Evolutionary conservation across 1,284 basidiomycete species (phyloP).

Genomic region (Xerocomus tenax): DNA sequence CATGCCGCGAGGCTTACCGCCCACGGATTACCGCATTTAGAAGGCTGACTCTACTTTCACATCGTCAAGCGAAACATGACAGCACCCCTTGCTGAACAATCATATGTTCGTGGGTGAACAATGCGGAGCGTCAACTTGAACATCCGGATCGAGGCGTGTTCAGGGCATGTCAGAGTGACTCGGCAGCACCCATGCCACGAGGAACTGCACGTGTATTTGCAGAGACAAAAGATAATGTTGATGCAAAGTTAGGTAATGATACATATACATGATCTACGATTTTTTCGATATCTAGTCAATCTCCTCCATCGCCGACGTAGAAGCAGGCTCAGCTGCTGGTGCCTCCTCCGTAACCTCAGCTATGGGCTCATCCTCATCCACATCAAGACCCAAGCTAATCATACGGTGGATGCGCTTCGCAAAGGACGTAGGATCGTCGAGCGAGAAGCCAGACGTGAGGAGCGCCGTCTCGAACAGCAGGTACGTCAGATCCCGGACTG

Average conservation of each 20-base stretch:
- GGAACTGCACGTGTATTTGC: too few species aligned
- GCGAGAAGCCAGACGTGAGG: constrained; percentile 87
- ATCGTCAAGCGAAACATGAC: neutral
- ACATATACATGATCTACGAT: constrained; percentile 20
- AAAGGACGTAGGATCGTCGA: constrained; percentile 92
- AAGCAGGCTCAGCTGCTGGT: constrained; percentile 45
- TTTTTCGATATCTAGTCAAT: constrained; percentile 51
- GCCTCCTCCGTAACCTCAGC: constrained; percentile 26
- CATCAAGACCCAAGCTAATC: constrained; percentile 81
- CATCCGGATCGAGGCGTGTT: too few species aligned
- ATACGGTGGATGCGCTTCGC: constrained; percentile 95
- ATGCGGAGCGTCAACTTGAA: too few species aligned
- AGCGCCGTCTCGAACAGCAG: constrained; percentile 95
- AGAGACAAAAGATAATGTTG: constrained; percentile 7
- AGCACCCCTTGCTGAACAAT: too few species aligned
- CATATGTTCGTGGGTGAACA: too few species aligned
- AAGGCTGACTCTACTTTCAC: constrained; percentile 17
- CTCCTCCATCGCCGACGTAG: constrained; percentile 78
- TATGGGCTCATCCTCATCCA: constrained; percentile 60
- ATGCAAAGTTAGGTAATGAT: constrained; percentile 28
- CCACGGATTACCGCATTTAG: constrained; percentile 20
- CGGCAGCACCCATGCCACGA: too few species aligned
- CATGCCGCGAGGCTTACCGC: constrained; percentile 21
- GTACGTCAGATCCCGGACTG: constrained; percentile 91
- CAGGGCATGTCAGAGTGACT: neutral